These are phyloP conservation scores for Heliamphora pulchella DNA, from an alignment of 179 eudicot species.

Conservation along the genomic window DNA sequence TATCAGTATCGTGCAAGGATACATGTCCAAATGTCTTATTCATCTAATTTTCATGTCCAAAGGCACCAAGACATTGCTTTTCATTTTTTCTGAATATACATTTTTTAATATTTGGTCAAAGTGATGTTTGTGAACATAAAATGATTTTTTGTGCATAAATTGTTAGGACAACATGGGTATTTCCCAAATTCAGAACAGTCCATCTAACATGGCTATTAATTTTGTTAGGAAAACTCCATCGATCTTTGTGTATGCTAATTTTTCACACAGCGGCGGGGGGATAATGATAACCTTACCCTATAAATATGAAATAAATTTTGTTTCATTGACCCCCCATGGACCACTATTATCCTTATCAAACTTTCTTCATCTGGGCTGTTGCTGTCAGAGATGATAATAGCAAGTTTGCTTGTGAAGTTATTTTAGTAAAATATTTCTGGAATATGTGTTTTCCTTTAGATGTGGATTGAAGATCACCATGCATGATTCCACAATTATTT, in stretches of 20 bases:
- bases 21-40: too few species aligned
- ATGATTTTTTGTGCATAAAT: too few species aligned
- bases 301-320: too few species aligned
- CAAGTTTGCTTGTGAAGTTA: not conserved
- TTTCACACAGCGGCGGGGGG: not conserved
- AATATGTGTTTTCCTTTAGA: not conserved
- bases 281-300: not conserved
- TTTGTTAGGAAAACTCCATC: not conserved
- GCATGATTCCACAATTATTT: not conserved
- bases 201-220: not conserved
- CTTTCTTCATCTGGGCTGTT: not conserved
- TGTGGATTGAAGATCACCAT: not conserved
- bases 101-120: too few species aligned
- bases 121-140: too few species aligned
- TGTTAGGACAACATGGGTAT: too few species aligned
- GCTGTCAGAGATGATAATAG: not conserved
- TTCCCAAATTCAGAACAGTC: not conserved
- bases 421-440: not conserved
- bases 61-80: too few species aligned
- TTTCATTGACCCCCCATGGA: too few species aligned
- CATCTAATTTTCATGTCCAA: too few species aligned
- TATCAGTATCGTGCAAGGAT: too few species aligned
- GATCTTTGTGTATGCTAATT: not conserved
- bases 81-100: too few species aligned
- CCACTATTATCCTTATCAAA: not conserved